Base-by-base conservation (phyloP, 306 rosid species). In the Cicer arietinum region DNA sequence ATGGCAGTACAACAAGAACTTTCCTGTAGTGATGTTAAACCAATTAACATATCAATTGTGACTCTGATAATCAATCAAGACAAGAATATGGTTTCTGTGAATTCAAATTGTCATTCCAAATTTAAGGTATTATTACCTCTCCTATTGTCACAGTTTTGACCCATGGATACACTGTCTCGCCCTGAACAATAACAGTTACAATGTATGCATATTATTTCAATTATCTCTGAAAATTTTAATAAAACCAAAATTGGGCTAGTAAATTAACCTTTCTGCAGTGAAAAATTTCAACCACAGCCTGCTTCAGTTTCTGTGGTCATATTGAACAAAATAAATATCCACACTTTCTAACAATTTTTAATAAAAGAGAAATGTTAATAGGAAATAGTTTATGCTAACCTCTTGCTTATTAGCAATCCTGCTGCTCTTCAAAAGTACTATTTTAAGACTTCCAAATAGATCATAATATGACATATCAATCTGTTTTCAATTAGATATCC, bases 381-480 rank as follows among this genome's bases (percentile, higher is more conserved):
- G 30, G 30, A 25, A 3, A 25, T 2, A 25, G 30, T 25, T 25
- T 25, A 25, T 25, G 30, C 45, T 57, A 87, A 91, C 98, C 96
- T 93, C 98, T 80, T 89, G 98, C 70, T 79, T 91, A 42, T 65
- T 78, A 46, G 86, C 70, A 57, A 89, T 85, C 77, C 71, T 85
- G 83, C 81, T 74, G 71, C 85, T 83, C 73, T 89, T 91, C 77
- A 93, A 64, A 17, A 93, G 85, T 80, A 85, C 90, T 39, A 93
- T 77, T 83, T 87, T 85, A 51, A 93, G 96, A 84, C 94, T 85
- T 77, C 98, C 98, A 87, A 82, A 91, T 18, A 89, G 80, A 78
- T 91, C 89, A 82, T 86, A 91, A 85, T 91, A 93, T 61, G 93
- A 84, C 65, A 93, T 81, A 87, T 93, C 98, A 76, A 93, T 85